phyloP scores from a whole-genome alignment of 2,329 filamentous ascomycete genomes.

The Juglanconis juglandina region DNA sequence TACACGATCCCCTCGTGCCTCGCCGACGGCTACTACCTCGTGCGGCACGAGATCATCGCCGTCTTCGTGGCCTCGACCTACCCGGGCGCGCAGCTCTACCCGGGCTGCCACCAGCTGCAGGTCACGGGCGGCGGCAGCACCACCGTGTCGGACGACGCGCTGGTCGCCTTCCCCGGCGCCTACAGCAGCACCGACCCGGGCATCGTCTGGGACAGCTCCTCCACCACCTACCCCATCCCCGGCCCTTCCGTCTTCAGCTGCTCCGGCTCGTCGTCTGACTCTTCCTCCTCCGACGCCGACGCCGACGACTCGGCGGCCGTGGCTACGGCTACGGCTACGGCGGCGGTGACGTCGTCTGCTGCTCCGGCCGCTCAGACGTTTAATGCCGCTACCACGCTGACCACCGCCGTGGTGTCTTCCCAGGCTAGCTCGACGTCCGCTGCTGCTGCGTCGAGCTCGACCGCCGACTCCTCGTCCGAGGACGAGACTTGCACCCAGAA shows the following conservation, averaged over 20 bases:
- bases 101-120: conserved; percentile 55
- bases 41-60: conserved; percentile 56
- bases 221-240: conserved; percentile 46
- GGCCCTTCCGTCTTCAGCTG: conserved; percentile 40
- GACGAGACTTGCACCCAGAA: too few relatives aligned
- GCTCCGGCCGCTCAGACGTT: background rate
- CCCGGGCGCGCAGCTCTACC: conserved; percentile 56
- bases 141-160: conserved; percentile 28
- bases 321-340: background rate
- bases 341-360: background rate
- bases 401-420: background rate
- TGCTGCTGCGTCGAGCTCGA: background rate
- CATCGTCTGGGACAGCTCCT: conserved; percentile 44
- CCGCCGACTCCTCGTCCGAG: too few relatives aligned
- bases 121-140: conserved; percentile 47
- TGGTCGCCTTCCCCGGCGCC: conserved; percentile 52
- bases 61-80: conserved; percentile 47
- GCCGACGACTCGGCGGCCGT: background rate
- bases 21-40: conserved; percentile 52
- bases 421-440: background rate
- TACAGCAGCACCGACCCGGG: conserved; percentile 49
- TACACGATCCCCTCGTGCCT: conserved; percentile 56
- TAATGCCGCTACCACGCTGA: background rate
- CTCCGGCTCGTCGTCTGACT: background rate
- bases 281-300: background rate